Conservation (phyloP, 768 basidiomycete species). For the Pisolithus orientalis region DNA sequence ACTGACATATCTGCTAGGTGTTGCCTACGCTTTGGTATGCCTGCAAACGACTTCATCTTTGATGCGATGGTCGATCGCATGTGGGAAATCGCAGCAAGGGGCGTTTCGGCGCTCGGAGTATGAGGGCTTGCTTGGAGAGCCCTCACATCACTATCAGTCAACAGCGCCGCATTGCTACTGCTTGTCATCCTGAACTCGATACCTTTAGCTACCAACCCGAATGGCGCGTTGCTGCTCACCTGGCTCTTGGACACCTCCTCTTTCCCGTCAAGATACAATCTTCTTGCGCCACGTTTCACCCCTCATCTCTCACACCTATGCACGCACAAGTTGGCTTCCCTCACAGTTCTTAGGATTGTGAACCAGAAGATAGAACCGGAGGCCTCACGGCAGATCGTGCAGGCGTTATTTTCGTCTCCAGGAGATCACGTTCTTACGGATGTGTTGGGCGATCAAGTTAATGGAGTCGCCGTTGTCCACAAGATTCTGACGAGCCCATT, state of each 20-base stretch:
- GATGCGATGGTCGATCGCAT: constrained; percentile 97
- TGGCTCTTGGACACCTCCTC: constrained; percentile 95
- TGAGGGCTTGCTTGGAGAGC: constrained; percentile 94
- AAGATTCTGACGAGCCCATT: constrained; percentile 88
- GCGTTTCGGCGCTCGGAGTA: constrained; percentile 94
- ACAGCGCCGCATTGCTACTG: constrained; percentile 91
- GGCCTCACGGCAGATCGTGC: constrained; percentile 80
- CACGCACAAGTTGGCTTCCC: constrained; percentile 94
- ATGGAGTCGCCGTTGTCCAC: constrained; percentile 87
- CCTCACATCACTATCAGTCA: constrained; percentile 82
- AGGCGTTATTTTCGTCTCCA: constrained; percentile 85
- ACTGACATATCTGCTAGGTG: constrained; percentile 43
- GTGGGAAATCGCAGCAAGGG: constrained; percentile 99
- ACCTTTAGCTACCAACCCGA: constrained; percentile 94
- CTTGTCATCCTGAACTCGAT: constrained; percentile 94
- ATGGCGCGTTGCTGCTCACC: constrained; percentile 90
- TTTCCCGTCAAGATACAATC: constrained; percentile 91
- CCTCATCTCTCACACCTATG: constrained; percentile 95
- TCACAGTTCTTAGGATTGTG: constrained; percentile 91
- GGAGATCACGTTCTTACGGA: constrained; percentile 90
- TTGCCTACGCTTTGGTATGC: constrained; percentile 85
- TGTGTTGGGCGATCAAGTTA: constrained; percentile 93
- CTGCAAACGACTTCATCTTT: constrained; percentile 92
- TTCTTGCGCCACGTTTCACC: constrained; percentile 92
- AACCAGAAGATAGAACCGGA: constrained; percentile 93